Evolutionary conservation across 345 rosid genomes (phyloP).

Genomic region (Moricandia arvensis): DNA sequence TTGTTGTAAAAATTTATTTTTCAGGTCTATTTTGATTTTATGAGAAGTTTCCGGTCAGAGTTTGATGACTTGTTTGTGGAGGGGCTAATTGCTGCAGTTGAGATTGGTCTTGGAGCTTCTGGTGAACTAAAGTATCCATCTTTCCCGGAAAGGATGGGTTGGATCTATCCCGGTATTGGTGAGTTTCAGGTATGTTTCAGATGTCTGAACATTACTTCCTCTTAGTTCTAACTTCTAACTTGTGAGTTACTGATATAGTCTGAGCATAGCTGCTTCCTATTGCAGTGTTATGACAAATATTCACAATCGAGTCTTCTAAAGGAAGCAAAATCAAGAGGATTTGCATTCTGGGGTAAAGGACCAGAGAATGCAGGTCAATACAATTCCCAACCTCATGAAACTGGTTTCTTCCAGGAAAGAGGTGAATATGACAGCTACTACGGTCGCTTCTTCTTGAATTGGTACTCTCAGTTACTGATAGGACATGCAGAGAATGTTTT

Average conservation of each 20-base stretch:
- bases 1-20: constrained; percentile 9
- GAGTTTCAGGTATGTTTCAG: constrained; percentile 85
- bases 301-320: constrained; percentile 62
- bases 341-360: constrained; percentile 79
- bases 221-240: neutral
- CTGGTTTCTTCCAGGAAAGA: constrained; percentile 82
- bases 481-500: constrained; percentile 80
- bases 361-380: constrained; percentile 92
- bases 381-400: constrained; percentile 88
- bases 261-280: neutral
- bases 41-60: constrained; percentile 95
- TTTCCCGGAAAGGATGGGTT: constrained; percentile 79
- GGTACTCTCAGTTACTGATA: constrained; percentile 76
- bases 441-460: constrained; percentile 87
- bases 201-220: constrained; percentile 15
- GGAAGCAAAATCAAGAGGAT: constrained; percentile 80
- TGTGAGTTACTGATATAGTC: neutral
- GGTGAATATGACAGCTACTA: constrained; percentile 95
- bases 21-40: constrained; percentile 93
- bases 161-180: constrained; percentile 97
- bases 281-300: constrained; percentile 91
- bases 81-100: constrained; percentile 67
- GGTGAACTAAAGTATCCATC: constrained; percentile 91
- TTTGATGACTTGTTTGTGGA: constrained; percentile 78
- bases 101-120: constrained; percentile 89